phyloP scores from a whole-genome alignment of 306 rosid species.

The Calophaca sinica region DNA sequence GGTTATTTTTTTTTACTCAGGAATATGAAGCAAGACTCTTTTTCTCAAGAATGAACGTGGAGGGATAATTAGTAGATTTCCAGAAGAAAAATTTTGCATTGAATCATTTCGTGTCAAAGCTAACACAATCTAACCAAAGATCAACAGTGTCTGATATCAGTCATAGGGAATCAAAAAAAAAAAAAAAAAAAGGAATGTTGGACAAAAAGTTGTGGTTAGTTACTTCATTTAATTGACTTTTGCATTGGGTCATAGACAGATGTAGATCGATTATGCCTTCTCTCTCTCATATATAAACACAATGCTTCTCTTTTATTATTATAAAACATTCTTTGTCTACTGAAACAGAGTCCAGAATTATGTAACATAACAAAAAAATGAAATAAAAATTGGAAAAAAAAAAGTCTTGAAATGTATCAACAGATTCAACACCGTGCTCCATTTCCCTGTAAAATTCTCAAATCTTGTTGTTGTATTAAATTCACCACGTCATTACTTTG shows the following conservation, averaged over 20 bases:
- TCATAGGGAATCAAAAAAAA: slow-evolving; percentile 65
- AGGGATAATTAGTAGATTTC: slow-evolving; percentile 72
- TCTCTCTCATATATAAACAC: background rate
- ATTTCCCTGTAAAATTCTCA: slow-evolving; percentile 23
- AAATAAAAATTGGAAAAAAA: background rate
- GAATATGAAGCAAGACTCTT: slow-evolving; percentile 90
- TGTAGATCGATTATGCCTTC: slow-evolving; percentile 36
- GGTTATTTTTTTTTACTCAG: slow-evolving; percentile 57
- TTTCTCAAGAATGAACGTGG: slow-evolving; percentile 75
- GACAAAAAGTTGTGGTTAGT: slow-evolving; percentile 91
- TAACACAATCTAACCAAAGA: slow-evolving; percentile 64
- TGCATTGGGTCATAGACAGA: slow-evolving; percentile 25
- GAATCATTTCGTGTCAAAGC: slow-evolving; percentile 78
- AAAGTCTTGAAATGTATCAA: background rate
- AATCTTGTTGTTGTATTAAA: slow-evolving; percentile 27
- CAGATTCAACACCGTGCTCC: slow-evolving; percentile 1
- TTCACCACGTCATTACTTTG: slow-evolving; percentile 26
- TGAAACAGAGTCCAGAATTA: slow-evolving; percentile 13
- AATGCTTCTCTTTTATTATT: slow-evolving; percentile 27
- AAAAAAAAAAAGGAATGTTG: slow-evolving; percentile 82
- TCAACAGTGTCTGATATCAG: slow-evolving; percentile 49
- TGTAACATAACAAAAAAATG: background rate
- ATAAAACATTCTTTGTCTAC: no score
- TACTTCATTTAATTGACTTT: slow-evolving; percentile 34
- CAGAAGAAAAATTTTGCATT: slow-evolving; percentile 80